Base-by-base conservation (phyloP, 2,329 filamentous ascomycete genomes). In the Lomentospora prolificans region DNA sequence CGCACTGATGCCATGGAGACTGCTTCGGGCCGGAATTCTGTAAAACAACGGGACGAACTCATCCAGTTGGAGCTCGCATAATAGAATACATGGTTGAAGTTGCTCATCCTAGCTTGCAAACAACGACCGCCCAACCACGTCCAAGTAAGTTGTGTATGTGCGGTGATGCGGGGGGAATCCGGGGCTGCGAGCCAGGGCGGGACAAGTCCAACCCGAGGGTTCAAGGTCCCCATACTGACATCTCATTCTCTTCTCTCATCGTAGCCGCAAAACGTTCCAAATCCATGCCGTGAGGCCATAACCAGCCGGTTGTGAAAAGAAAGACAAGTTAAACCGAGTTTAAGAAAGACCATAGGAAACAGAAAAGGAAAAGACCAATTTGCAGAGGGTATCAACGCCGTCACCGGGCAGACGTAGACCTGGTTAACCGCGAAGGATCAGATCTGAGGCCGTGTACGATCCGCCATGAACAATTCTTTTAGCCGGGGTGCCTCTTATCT, bases 211-310 rank as follows among this genome's bases (percentile, higher is more conserved):
- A 48, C 22, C 44, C 22, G 44, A 22, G 44, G 44, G 44, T 48
- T 12, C 12, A 22, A 22, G 22, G 22, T 48, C 24, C 44, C 44
- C 44, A 22, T 25, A n/a, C 17, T 10, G 17, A 9, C 44, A 48
- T 25, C 44, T 25, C 22, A 27, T 25, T 19, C 22, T 48, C 22
- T 19, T 48, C 44, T 48, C 44, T 22, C 7, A 48, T 48, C 22
- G 22, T 25, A 48, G 24, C 44, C 44, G 44, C 44, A 48, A 48
- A 46, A 44, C 36, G 33, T 54, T 28, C 52, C 52, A 54, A 25
- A 22, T 46, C 52, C 52, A 44, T 54, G 52, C 52, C 52, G 36
- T 46, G 36, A 54, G 52, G 52, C 51, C 36, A 36, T 44, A 44
- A 46, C 33, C 33, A 30, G 36, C 36, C 36, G 28, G 46, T 27